Percentiles rank a stretch among this genome's conserved stretches.
Evolutionary conservation across 2,329 filamentous ascomycete genomes (phyloP).

Genomic region (Trematosphaeria pertusa): DNA sequence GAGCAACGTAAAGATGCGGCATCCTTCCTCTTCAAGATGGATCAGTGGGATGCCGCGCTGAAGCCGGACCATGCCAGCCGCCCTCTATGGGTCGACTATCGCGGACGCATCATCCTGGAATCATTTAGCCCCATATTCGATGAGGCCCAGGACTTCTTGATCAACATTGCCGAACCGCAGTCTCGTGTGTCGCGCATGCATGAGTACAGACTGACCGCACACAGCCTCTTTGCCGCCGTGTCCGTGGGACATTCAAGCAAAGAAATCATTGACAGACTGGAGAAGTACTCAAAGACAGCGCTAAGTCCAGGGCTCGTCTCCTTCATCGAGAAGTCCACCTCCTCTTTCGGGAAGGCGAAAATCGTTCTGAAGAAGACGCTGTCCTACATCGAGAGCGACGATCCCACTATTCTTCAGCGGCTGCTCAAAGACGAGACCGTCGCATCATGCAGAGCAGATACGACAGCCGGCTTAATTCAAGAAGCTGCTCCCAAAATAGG

Average conservation of each 20-base stretch:
- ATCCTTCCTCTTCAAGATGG: slow-evolving; percentile 66
- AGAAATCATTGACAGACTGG: slow-evolving; percentile 89
- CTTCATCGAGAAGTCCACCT: slow-evolving; percentile 83
- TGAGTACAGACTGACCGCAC: slow-evolving; percentile 89
- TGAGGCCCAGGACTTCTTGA: slow-evolving; percentile 91
- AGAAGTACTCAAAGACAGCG: slow-evolving; percentile 87
- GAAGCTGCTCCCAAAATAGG: slow-evolving; percentile 86
- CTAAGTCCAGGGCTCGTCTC: slow-evolving; percentile 80
- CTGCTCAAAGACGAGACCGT: slow-evolving; percentile 87
- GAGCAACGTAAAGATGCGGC: slow-evolving; percentile 55
- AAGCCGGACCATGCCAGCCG: slow-evolving; percentile 90
- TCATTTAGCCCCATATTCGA: slow-evolving; percentile 89
- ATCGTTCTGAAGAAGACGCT: slow-evolving; percentile 93
- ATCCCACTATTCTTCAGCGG: slow-evolving; percentile 83
- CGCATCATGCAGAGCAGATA: slow-evolving; percentile 77
- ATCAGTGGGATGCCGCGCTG: slow-evolving; percentile 82
- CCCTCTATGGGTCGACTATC: slow-evolving; percentile 91
- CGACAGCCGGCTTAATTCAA: slow-evolving; percentile 74
- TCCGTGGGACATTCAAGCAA: slow-evolving; percentile 89
- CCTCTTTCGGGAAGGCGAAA: slow-evolving; percentile 94
- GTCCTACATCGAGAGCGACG: slow-evolving; percentile 91
- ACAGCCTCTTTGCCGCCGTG: slow-evolving; percentile 94
- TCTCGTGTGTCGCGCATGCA: slow-evolving; percentile 90
- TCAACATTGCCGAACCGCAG: slow-evolving; percentile 91
- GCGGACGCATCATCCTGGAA: slow-evolving; percentile 88